A percentile compares a stretch with the other conserved stretches of the same genome.
phyloP scores from a whole-genome alignment of 371 early-diverging fungal species.

The Syncephalis plumigaleata region DNA sequence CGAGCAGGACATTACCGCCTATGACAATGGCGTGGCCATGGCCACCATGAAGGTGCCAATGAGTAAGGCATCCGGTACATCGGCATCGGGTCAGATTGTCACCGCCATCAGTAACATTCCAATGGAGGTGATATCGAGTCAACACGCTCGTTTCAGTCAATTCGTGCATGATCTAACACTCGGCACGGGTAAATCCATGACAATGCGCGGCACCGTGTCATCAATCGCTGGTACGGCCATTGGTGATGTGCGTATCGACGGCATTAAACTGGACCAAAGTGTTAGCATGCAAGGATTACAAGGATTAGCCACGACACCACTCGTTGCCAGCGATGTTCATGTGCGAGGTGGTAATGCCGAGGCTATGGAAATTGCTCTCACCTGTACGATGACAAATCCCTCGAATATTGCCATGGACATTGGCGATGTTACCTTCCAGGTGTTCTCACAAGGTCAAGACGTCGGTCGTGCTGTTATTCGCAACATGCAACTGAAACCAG shows the following conservation, averaged over 20 bases:
- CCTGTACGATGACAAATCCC: conserved; percentile 32
- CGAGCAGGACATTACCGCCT: conserved; percentile 5
- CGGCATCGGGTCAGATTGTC: conserved; percentile 1
- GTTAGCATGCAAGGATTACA: conserved; percentile 31
- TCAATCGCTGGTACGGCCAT: conserved; percentile 28
- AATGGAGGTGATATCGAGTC: conserved; percentile 1
- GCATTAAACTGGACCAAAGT: conserved; percentile 29
- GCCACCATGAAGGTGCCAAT: conserved; percentile 2
- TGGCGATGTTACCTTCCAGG: conserved; percentile 11
- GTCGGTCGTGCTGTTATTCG: conserved; percentile 5
- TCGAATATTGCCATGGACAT: conserved; percentile 27
- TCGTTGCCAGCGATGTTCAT: conserved; percentile 25
- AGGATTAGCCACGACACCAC: conserved; percentile 29
- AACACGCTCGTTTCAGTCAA: conserved; percentile 3
- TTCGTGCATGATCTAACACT: conserved; percentile 2
- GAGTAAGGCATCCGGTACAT: conserved; percentile 2
- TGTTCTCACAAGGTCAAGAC: neutral
- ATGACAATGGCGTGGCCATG: conserved; percentile 1
- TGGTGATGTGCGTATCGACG: conserved; percentile 26
- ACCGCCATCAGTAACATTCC: conserved; percentile 3
- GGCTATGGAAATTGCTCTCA: conserved; percentile 23
- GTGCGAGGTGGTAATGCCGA: conserved; percentile 29
- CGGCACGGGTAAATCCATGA: conserved; percentile 1
- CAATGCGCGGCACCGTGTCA: conserved; percentile 5
- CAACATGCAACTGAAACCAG: conserved; percentile 4